Evolutionary conservation across 2,329 filamentous ascomycete species (phyloP), one percentile per base, ranked within the genome.

Genomic region (Calonectria henricotiae): DNA sequence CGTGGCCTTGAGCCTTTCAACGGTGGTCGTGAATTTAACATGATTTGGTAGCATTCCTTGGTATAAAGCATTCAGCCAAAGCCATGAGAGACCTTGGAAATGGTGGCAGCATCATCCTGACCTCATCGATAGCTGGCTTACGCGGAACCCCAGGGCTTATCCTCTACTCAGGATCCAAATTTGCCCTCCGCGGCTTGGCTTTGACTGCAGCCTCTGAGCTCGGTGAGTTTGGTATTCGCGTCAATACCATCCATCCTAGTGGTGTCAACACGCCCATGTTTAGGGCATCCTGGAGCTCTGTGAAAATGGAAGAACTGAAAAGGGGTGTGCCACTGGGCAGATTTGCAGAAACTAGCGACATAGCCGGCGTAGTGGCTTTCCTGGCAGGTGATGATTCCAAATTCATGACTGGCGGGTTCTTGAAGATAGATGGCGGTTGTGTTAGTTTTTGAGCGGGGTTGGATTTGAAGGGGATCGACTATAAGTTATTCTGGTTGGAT

Each of bases 1-100:
- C 9, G 39, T 6, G 39, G 2, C 54, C 15, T 84, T 89, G 12
- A 3, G 35, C 3, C 8, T 37, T 37, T 5, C 8, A 9, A 7
- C 11, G 5, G 3, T 37, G 3, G 3, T 37, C 12, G 9, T 37
- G 5, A 13, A 13, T 37, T 12, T 46, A 46, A 46, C n/a, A 17
- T 46, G 4, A n/a, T 12, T 12, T 23, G 9, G 25, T 15, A 64
- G 62, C 46, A 17, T 64, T 64, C 62, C 46, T 64, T 9, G 62
- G 62, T 3, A 41, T 64, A 9, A 64, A 51, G 25, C 62, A 64
- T 11, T 27, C 62, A 5, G 46, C 62, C 17, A 64, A 64, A 23
- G 46, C 46, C 8, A 64, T 64, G 62, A 39, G 35, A 7, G 62
- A 64, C 17, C 62, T 51, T 1, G 44, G 62, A 12, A 54, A 51